Base-by-base conservation (phyloP, 1,139 yeast genomes). In the Entelexis sorbosivorans region DNA sequence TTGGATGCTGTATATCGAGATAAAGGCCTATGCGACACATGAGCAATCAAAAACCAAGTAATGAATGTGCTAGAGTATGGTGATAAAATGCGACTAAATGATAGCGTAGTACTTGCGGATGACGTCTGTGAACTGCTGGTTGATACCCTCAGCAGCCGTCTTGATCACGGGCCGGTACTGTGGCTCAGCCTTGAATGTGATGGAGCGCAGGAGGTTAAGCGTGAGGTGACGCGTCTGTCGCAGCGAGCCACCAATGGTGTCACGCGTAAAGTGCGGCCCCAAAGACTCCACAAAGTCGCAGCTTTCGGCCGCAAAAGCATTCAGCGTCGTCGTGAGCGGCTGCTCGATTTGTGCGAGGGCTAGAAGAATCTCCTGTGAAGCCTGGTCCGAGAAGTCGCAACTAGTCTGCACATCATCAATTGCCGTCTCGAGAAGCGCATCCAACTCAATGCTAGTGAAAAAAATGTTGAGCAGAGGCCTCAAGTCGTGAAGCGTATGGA, bases 321-420 rank as follows among this genome's bases (percentile, higher is more conserved):
- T 17, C n/a, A 56, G 38, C 5, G 46, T 42, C 13, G 36, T 16
- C 2, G 19, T n/a, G 14, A 55, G 34, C 6, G 58, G 58, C 26
- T 28, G 24, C n/a, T 43, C 19, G 10, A 54, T 36, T 14, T 16
- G 33, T n/a, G 35, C 32, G 8, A 55, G 16, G n/a, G 57, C 50
- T 9, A 35, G 20, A 11, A 50, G 35, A 11, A 56, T 24, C 35
- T 16, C 22, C 29, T 45, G 34, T 2, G 57, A 36, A 39, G 48
- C 56, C 20, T 33, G 38, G 7, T 22, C 26, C 28, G 47, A 42
- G 48, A 55, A 52, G 46, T 40, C 39, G 43, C 52, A 38, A 43
- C 47, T 49, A 35, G 38, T 20, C 26, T 51, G 52, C 10, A 56
- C 36, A 32, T 51, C 58, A 17, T 55, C 58, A 8, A 50, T 47